Conservation (phyloP, 352 stramenopile genomes). For the Pythium phragmiticola region DNA sequence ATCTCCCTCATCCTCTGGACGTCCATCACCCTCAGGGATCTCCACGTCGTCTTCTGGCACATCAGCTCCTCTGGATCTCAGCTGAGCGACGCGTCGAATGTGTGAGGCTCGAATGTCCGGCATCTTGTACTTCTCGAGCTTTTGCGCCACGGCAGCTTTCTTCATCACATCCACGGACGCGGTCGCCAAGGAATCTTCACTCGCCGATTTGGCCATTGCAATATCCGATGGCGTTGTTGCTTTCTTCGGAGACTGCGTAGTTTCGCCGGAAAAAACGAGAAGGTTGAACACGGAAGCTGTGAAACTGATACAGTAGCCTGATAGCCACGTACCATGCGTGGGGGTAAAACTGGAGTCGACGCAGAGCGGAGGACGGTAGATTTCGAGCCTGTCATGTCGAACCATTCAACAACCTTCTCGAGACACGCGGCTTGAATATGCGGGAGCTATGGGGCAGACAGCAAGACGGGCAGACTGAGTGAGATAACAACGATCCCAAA, state of each 20-base stretch:
- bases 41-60: slow-evolving; percentile 28
- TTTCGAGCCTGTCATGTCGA: slow-evolving; percentile 37
- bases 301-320: too few species aligned
- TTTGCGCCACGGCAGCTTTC: slow-evolving; percentile 18
- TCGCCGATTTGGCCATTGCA: slow-evolving; percentile 23
- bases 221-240: background rate
- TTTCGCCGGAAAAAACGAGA: too few species aligned
- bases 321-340: slow-evolving; percentile 47
- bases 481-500: background rate
- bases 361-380: slow-evolving; percentile 26
- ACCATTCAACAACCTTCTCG: slow-evolving; percentile 54
- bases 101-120: slow-evolving; percentile 62
- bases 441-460: slow-evolving; percentile 31
- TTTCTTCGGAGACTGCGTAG: slow-evolving; percentile 52
- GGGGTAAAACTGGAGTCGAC: slow-evolving; percentile 47
- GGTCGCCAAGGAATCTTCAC: slow-evolving; percentile 20
- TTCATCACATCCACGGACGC: slow-evolving; percentile 14
- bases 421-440: slow-evolving; percentile 48
- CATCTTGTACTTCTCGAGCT: slow-evolving; percentile 61
- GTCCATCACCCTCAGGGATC: background rate
- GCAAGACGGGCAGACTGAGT: background rate
- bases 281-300: too few species aligned
- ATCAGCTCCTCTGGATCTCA: slow-evolving; percentile 40
- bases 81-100: slow-evolving; percentile 62
- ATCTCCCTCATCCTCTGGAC: slow-evolving; percentile 4